Percentiles rank a stretch among this genome's conserved stretches.
phyloP scores from a whole-genome alignment of 495 filamentous ascomycete species.

The Neurospora sp. region DNA sequence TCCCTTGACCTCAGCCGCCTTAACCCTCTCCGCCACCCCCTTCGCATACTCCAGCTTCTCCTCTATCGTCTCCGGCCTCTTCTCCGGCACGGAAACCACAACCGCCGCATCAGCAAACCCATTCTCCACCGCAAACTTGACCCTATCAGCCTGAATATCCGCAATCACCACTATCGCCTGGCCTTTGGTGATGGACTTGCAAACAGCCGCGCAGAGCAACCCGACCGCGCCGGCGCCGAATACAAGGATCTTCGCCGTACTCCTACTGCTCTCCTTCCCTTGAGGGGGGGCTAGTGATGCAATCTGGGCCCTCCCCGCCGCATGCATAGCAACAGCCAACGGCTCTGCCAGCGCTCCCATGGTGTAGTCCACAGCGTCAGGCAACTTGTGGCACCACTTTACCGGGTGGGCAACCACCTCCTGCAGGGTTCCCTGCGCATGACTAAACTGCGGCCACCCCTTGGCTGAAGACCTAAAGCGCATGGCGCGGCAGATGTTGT shows the following conservation, averaged over 20 bases:
- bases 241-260: conserved; percentile 46
- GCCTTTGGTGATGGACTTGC: conserved; percentile 28
- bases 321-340: conserved; percentile 71
- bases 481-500: conserved; percentile 80
- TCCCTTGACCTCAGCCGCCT: conserved; percentile 20
- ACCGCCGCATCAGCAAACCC: conserved; percentile 54
- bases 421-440: conserved; percentile 76
- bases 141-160: conserved; percentile 64
- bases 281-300: not conserved
- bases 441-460: conserved; percentile 44
- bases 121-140: conserved; percentile 61
- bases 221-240: conserved; percentile 79
- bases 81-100: conserved; percentile 43
- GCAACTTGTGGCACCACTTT: conserved; percentile 58
- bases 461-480: conserved; percentile 72
- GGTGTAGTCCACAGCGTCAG: conserved; percentile 49
- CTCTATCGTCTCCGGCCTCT: conserved; percentile 42
- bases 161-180: conserved; percentile 51
- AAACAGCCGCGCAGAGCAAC: conserved; percentile 59
- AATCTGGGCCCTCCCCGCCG: conserved; percentile 36
- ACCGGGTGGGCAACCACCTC: conserved; percentile 69
- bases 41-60: conserved; percentile 53
- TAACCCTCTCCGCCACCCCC: conserved; percentile 45
- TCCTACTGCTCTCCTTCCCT: not conserved
- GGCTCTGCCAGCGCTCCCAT: conserved; percentile 72